These are phyloP conservation scores for Elaeis guineensis DNA, from an alignment of 176 grass and related monocot genomes.

Conservation along the genomic window DNA sequence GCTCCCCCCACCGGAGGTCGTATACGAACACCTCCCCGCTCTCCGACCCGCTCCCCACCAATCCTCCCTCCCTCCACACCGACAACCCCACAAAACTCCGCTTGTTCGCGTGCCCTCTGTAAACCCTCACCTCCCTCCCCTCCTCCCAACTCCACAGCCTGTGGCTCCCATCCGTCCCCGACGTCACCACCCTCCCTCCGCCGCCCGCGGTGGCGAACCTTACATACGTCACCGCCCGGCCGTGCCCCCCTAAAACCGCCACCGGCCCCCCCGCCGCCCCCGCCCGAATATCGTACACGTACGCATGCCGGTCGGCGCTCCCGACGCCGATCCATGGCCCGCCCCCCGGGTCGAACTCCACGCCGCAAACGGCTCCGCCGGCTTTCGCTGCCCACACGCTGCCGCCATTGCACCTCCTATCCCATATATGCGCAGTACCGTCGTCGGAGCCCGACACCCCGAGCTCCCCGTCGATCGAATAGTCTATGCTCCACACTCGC, in stretches of 20 bases:
- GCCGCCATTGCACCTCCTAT: slow-evolving; percentile 21
- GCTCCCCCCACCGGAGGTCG: slow-evolving; percentile 72
- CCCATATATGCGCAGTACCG: slow-evolving; percentile 68
- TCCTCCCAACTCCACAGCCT: slow-evolving; percentile 56
- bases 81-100: slow-evolving; percentile 90
- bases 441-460: slow-evolving; percentile 79
- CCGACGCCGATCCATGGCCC: slow-evolving; percentile 56
- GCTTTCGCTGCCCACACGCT: neutral
- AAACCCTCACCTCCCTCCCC: slow-evolving; percentile 55
- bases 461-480: slow-evolving; percentile 35
- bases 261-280: slow-evolving; percentile 40
- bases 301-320: slow-evolving; percentile 61
- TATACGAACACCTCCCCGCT: slow-evolving; percentile 87
- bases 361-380: slow-evolving; percentile 34
- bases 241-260: slow-evolving; percentile 47
- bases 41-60: slow-evolving; percentile 78
- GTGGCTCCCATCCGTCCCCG: slow-evolving; percentile 63
- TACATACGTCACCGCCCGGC: slow-evolving; percentile 65
- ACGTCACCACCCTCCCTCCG: slow-evolving; percentile 50
- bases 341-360: slow-evolving; percentile 68
- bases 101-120: slow-evolving; percentile 63
- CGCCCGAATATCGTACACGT: slow-evolving; percentile 65
- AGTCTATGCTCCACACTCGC: slow-evolving; percentile 77
- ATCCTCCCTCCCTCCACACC: slow-evolving; percentile 49
- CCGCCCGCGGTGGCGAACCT: slow-evolving; percentile 29